A percentile compares a stretch with the other conserved stretches of the same genome.
Conservation (phyloP, 345 rosid genomes). For the Populus tremula region DNA sequence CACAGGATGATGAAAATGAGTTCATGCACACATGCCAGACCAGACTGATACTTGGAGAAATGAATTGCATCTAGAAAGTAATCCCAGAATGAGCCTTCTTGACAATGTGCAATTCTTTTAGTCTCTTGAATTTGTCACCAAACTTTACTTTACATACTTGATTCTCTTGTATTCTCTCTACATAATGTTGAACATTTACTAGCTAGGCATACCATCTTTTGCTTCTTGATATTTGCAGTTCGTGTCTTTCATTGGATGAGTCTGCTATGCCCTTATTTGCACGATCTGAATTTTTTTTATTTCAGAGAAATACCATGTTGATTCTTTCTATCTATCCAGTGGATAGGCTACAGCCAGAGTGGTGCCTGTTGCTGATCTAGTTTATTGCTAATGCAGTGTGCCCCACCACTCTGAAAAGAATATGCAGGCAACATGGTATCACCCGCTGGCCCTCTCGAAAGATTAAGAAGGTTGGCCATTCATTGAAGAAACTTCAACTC, state of each 20-base stretch:
- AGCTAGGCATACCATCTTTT: background rate
- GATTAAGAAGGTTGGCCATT: conserved; percentile 94
- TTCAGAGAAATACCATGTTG: background rate
- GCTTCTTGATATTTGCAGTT: background rate
- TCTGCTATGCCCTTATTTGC: background rate
- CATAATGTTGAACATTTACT: background rate
- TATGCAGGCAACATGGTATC: conserved; percentile 92
- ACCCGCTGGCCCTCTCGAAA: conserved; percentile 93
- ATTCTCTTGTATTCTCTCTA: background rate
- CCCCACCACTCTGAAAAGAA: conserved; percentile 93
- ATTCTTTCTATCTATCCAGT: background rate
- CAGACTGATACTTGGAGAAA: background rate
- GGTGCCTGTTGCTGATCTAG: conserved; percentile 11
- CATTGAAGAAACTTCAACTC: conserved; percentile 80
- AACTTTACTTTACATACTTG: background rate
- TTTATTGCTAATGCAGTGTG: conserved; percentile 64
- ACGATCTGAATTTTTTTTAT: background rate
- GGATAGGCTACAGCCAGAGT: conserved; percentile 4
- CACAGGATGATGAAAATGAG: background rate
- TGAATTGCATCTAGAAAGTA: background rate
- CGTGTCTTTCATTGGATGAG: background rate
- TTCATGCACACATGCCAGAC: background rate
- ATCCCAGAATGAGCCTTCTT: background rate
- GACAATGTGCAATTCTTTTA: background rate
- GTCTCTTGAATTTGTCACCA: background rate